A percentile compares a stretch with the other conserved stretches of the same genome.
phyloP scores from a whole-genome alignment of 441 rosid species.

The Croton laevigatus region DNA sequence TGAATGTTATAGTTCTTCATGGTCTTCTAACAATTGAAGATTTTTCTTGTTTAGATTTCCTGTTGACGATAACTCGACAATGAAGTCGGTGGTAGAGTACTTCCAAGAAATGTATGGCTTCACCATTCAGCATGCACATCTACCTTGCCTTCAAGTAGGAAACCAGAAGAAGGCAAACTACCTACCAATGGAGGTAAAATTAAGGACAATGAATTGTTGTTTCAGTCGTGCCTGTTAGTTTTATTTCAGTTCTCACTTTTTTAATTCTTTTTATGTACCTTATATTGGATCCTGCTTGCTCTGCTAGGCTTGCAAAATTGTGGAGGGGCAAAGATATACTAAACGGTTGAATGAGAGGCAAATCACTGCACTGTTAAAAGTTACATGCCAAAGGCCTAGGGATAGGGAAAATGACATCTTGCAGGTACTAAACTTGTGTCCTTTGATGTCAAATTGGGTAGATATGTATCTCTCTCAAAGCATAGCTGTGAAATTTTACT shows the following conservation, averaged over 20 bases:
- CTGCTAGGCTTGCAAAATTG: slow-evolving; percentile 92
- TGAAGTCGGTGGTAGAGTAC: slow-evolving; percentile 97
- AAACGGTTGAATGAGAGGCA: slow-evolving; percentile 91
- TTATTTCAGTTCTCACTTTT: slow-evolving; percentile 4
- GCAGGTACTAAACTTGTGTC: slow-evolving; percentile 43
- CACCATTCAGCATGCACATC: slow-evolving; percentile 81
- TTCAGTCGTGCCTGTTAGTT: not conserved
- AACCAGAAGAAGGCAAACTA: slow-evolving; percentile 96
- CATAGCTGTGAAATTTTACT: not conserved
- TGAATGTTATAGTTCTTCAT: not conserved
- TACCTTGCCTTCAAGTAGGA: slow-evolving; percentile 98
- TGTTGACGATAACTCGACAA: slow-evolving; percentile 84
- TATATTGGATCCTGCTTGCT: slow-evolving; percentile 18
- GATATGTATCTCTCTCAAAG: not conserved
- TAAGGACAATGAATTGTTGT: not conserved
- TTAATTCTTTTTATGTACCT: not conserved
- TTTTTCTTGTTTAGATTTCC: slow-evolving; percentile 62
- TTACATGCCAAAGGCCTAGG: slow-evolving; percentile 93
- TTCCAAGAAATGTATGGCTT: slow-evolving; percentile 99
- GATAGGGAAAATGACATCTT: slow-evolving; percentile 89
- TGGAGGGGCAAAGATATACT: slow-evolving; percentile 92
- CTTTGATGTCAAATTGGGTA: not conserved
- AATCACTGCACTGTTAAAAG: slow-evolving; percentile 81
- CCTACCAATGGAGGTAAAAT: slow-evolving; percentile 93
- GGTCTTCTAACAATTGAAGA: slow-evolving; percentile 5